Evolutionary conservation across 768 basidiomycete genomes (phyloP).

Genomic region (Lactarius akahatsu): DNA sequence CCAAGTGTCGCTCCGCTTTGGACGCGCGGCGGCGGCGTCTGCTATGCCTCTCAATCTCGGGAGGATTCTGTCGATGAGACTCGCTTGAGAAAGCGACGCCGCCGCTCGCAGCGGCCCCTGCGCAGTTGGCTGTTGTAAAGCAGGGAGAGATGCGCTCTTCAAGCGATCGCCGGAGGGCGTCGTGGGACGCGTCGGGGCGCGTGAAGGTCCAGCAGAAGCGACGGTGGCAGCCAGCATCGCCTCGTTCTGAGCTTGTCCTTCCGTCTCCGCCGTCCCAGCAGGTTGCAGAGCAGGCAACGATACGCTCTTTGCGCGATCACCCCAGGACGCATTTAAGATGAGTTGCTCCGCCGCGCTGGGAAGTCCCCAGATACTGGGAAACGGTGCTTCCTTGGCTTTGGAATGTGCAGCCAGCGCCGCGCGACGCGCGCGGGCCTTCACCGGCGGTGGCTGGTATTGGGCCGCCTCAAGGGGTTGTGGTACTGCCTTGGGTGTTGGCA

Average conservation of each 20-base stretch:
- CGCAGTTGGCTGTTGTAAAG: background rate
- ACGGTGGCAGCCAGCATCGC: background rate
- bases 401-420: background rate
- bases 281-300: conserved; percentile 5
- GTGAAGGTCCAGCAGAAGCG: background rate
- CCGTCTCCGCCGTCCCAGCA: background rate
- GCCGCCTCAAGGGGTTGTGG: conserved; percentile 11
- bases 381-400: background rate
- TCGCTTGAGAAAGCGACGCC: background rate
- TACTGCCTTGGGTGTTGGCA: conserved; percentile 7
- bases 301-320: background rate
- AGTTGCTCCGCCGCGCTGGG: background rate
- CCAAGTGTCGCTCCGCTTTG: conserved; percentile 6
- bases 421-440: conserved; percentile 11
- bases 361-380: background rate
- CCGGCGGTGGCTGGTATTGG: conserved; percentile 7
- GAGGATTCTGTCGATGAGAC: conserved; percentile 10
- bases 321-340: background rate
- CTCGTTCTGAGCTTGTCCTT: background rate
- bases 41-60: background rate
- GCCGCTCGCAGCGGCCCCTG: background rate
- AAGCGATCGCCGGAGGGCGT: background rate
- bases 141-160: background rate
- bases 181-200: background rate
- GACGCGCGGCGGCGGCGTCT: background rate